A percentile compares a stretch with the other conserved stretches of the same genome.
These are phyloP conservation scores for Tylopilus rubrobrunneus DNA, from an alignment of 768 basidiomycete species.

Conservation along the genomic window DNA sequence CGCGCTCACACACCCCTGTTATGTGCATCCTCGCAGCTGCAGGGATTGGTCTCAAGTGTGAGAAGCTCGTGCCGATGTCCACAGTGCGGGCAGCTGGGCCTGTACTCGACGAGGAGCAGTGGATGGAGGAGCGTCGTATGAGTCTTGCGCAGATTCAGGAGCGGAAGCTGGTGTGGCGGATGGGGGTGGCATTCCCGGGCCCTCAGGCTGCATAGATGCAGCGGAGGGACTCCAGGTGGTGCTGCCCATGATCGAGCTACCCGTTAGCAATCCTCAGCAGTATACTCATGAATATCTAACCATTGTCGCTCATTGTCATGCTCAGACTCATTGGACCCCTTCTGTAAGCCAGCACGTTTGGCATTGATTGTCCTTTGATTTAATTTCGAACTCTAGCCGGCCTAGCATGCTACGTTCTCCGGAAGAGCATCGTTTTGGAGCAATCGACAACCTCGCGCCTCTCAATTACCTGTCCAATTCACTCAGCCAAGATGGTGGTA, in stretches of 20 bases:
- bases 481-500: conserved; percentile 46
- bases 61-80: conserved; percentile 10
- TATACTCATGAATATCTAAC: conserved; percentile 10
- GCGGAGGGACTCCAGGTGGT: conserved; percentile 14
- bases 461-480: neutral
- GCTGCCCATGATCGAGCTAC: conserved; percentile 19
- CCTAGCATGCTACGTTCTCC: conserved; percentile 47
- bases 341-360: conserved; percentile 46
- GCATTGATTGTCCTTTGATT: conserved; percentile 66
- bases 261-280: neutral
- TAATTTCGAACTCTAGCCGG: conserved; percentile 38
- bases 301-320: neutral
- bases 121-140: conserved; percentile 34
- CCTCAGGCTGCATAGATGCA: neutral
- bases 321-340: neutral
- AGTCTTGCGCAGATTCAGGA: conserved; percentile 31
- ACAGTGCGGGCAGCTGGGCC: conserved; percentile 6
- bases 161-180: conserved; percentile 30
- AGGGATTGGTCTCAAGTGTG: conserved; percentile 35
- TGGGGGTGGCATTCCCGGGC: conserved; percentile 28
- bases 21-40: conserved; percentile 63
- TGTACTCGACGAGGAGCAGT: conserved; percentile 28
- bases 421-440: conserved; percentile 39
- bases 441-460: conserved; percentile 10
- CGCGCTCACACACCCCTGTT: conserved; percentile 74